Conservation (phyloP, 148 eudicot genomes). For the Oxyria digyna region DNA sequence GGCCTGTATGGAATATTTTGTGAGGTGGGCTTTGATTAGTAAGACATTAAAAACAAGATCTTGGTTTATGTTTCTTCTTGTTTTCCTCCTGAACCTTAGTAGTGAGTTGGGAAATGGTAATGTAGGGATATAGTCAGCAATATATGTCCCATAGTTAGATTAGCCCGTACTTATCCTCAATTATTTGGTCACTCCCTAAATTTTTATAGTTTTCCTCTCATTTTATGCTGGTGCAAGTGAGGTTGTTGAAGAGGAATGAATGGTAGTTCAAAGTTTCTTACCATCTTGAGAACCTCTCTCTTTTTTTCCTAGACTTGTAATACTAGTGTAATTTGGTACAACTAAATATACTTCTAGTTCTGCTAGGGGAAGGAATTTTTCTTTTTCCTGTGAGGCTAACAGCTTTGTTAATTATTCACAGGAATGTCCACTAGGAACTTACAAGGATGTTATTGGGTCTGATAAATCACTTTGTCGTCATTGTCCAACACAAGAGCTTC, state of each 20-base stretch:
- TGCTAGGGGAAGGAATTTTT: neutral
- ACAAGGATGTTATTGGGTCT: conserved; percentile 77
- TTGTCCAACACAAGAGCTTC: conserved; percentile 64
- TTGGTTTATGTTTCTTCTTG: neutral
- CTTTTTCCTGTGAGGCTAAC: neutral
- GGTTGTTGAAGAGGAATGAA: neutral
- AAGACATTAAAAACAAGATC: neutral
- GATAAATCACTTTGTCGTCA: conserved; percentile 54
- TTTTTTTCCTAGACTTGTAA: neutral
- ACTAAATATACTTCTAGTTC: neutral
- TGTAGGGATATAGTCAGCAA: neutral
- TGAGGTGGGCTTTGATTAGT: conserved; percentile 27
- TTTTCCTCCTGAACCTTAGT: neutral
- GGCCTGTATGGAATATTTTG: conserved; percentile 88
- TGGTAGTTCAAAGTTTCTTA: neutral
- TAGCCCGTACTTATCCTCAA: neutral
- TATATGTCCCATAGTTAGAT: neutral
- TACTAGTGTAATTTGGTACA: neutral
- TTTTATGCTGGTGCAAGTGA: neutral
- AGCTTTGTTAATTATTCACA: conserved; percentile 15
- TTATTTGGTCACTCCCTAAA: neutral
- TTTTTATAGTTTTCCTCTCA: neutral
- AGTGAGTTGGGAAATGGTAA: neutral
- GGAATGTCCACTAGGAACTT: conserved; percentile 93
- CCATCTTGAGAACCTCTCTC: neutral